These are phyloP conservation scores for Trichoderma pleuroti DNA, from an alignment of 2,329 filamentous ascomycete genomes.

Conservation along the genomic window DNA sequence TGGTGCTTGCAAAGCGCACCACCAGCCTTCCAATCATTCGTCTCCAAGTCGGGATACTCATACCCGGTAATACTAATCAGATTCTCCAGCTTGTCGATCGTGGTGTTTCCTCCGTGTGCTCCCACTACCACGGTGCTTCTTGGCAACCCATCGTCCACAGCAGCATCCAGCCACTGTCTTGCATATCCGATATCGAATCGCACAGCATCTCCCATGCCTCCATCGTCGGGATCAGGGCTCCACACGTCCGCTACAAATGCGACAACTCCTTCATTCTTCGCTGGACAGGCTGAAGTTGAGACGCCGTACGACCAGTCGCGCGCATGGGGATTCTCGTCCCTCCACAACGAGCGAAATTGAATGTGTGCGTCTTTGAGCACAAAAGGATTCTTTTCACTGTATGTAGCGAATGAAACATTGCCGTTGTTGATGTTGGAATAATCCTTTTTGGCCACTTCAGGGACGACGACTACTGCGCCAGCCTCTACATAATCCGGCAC, in stretches of 20 bases:
- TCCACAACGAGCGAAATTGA: not conserved
- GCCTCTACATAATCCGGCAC: not conserved
- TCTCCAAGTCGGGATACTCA: not conserved
- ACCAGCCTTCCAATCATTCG: not conserved
- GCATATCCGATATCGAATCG: constrained; percentile 18
- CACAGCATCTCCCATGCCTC: not conserved
- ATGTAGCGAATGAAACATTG: not conserved
- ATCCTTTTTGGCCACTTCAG: not conserved
- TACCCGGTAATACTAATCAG: not conserved
- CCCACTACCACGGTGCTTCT: not conserved
- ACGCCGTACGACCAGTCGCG: not conserved
- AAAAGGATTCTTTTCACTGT: not conserved
- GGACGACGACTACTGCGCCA: not conserved
- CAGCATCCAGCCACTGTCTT: constrained; percentile 28
- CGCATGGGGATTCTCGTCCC: not conserved
- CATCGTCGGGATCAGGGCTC: not conserved
- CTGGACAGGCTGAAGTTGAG: not conserved
- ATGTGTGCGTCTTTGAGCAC: not conserved
- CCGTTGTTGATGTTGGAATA: not conserved
- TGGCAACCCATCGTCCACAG: constrained; percentile 22
- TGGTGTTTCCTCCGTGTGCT: not conserved
- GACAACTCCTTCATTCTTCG: not conserved
- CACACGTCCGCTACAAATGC: not conserved
- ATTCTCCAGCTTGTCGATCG: not conserved
- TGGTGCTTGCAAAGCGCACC: not conserved